Conservation (phyloP, 441 rosid species). For the Cnidoscolus chayamansa region DNA sequence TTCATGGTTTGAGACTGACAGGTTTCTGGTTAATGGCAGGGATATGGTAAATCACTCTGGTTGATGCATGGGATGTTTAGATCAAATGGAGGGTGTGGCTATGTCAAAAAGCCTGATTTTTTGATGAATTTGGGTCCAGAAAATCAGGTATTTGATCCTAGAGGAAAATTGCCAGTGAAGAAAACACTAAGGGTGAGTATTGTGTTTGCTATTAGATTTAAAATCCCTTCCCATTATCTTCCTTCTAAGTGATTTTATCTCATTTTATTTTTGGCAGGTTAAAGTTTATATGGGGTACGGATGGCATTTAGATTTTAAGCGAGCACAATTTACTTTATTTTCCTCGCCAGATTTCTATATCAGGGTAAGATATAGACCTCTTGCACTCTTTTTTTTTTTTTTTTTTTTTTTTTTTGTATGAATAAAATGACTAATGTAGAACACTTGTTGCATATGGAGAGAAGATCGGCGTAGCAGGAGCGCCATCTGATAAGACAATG, state of each 20-base stretch:
- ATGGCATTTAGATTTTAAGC: conserved; percentile 67
- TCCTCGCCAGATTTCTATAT: conserved; percentile 80
- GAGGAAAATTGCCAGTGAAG: conserved; percentile 38
- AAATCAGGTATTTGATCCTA: conserved; percentile 61
- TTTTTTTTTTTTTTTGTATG: no score
- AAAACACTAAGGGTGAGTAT: conserved; percentile 54
- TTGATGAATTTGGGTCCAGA: conserved; percentile 37
- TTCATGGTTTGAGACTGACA: background rate
- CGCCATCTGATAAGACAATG: conserved; percentile 51
- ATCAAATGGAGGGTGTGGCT: conserved; percentile 81
- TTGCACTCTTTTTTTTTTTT: background rate
- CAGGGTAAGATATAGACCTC: conserved; percentile 38
- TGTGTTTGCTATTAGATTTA: background rate
- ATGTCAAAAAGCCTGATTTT: conserved; percentile 70
- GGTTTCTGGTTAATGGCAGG: conserved; percentile 33
- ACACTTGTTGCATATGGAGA: background rate
- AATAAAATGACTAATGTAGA: background rate
- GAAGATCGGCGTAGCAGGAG: conserved; percentile 78
- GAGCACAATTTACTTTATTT: conserved; percentile 61
- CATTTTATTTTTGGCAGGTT: conserved; percentile 35
- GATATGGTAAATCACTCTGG: conserved; percentile 72
- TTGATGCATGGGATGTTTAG: conserved; percentile 89
- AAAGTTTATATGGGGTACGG: conserved; percentile 82
- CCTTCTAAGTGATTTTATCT: background rate
- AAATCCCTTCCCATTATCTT: background rate